Evolutionary conservation across 257 asterid species (phyloP).

Genomic region (Lithospermum erythrorhizon): DNA sequence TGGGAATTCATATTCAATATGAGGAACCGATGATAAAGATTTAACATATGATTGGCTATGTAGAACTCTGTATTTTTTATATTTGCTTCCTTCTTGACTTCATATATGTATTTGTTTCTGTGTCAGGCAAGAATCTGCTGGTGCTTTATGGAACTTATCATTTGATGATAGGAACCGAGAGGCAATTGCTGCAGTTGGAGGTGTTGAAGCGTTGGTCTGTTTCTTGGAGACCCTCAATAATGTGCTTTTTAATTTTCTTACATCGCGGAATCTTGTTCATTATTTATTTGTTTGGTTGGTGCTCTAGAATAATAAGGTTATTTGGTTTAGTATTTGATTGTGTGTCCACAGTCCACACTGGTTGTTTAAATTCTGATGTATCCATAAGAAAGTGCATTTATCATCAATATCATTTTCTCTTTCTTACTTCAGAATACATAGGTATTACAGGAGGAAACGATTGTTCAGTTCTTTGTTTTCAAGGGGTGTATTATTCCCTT

Average conservation of each 20-base stretch:
- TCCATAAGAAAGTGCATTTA: not conserved
- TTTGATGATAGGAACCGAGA: conserved; percentile 85
- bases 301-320: not conserved
- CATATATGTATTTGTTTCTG: conserved; percentile 2
- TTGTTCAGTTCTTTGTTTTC: not conserved
- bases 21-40: not conserved
- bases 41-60: not conserved
- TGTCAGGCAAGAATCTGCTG: conserved; percentile 93
- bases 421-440: not conserved
- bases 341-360: not conserved
- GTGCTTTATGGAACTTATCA: conserved; percentile 87
- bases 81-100: not conserved
- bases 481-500: not conserved
- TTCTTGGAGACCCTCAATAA: not conserved
- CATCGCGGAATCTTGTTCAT: not conserved
- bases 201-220: conserved; percentile 88
- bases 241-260: not conserved
- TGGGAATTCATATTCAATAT: no score
- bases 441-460: not conserved
- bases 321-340: not conserved
- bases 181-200: conserved; percentile 80
- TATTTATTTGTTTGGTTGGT: not conserved
- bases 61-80: not conserved
- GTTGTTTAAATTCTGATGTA: not conserved
- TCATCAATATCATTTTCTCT: no score